Base-by-base conservation (phyloP, 23 red algal genomes). In the Gracilaria gracilis region DNA sequence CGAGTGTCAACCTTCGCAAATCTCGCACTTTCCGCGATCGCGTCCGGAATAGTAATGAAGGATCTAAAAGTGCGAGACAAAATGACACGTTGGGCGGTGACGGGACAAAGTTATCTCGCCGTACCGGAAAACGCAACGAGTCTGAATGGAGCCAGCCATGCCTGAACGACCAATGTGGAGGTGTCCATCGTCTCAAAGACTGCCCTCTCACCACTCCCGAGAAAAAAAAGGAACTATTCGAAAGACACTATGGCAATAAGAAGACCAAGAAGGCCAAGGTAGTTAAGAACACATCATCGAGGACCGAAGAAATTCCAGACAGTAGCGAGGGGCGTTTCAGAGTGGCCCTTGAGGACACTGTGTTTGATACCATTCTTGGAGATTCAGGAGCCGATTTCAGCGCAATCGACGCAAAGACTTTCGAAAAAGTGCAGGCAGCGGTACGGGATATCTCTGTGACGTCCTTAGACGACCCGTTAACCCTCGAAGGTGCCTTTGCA, bases 131-230 rank as follows among this genome's bases (percentile, higher is more conserved):
- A 77, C 12, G 34, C 72, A 25, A 25, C n/a, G n/a, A n/a, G n/a
- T n/a, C n/a, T n/a, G n/a, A n/a, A n/a, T n/a, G n/a, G n/a, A n/a
- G n/a, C n/a, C 15, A 82, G 35, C 49, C 49, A 13, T 82, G 79
- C 34, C 47, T 82, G 39, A 82, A 82, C 79, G 51, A 57, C 8
- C 9, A 82, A 31, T 82, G 47, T 8, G 33, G 35, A 27, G 47
- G 14, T 13, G 57, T 82, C 9, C 79, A 82, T 19, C 55, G 47
- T 59, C 51, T 82, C 12, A 62, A 82, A 44, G 47, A 82, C 28
- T 82, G 79, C 34, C 79, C 79, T 8, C 61, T 8, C 49, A 82
- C 79, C 9, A 61, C 79, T 27, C 8, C 13, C 48, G 79, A 82
- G 34, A 9, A 29, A 62, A 82, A 25, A 23, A 82, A 82, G 79